Evolutionary conservation across 2,329 filamentous ascomycete species (phyloP), one percentile per base, ranked within the genome.

Genomic region (Bisporella sp.): DNA sequence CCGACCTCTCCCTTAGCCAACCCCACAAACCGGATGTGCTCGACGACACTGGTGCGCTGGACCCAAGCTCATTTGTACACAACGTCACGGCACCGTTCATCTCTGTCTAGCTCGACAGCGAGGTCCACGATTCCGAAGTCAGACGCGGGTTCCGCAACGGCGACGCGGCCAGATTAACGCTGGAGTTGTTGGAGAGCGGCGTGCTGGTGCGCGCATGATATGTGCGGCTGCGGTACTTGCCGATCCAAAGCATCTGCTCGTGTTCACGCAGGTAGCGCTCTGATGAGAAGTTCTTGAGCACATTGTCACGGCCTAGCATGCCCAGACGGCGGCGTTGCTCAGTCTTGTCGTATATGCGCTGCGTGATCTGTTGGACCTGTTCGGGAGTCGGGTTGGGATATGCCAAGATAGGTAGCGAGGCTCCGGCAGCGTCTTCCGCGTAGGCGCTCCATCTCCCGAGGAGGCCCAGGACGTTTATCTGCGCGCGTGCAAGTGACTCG

Each of bases 391-490:
- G 76, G 3, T 71, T 71, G 21, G 9, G 44, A 39, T 39, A 39
- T 39, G 35, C 43, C 29, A 52, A 41, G 32, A 42, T 45, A 5
- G 47, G 50, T 29, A 46, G 50, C 28, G 35, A 43, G 37, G 41
- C 45, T 4, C 50, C 50, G 2, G 46, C 35, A 11, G 47, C 41
- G 8, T 52, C 50, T 40, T 77, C 74, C 3, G 77, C 76, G 59
- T 79, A 83, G 45, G 76, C 67, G 48, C 73, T 69, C 80, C 80
- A 85, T 59, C 81, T 75, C 4, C 77, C 81, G 1, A 82, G 66
- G 70, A 85, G 75, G 6, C 73, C 78, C 9, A 84, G 71, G 57
- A 84, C 73, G 49, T 77, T 76, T 54, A 85, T 76, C 58, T 85
- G 81, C 0, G 81, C 81, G 29, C 75, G 71, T 1, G 81, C 81